These are phyloP conservation scores for Dianthus caryophyllus DNA, from an alignment of 148 eudicot genomes.

Conservation along the genomic window DNA sequence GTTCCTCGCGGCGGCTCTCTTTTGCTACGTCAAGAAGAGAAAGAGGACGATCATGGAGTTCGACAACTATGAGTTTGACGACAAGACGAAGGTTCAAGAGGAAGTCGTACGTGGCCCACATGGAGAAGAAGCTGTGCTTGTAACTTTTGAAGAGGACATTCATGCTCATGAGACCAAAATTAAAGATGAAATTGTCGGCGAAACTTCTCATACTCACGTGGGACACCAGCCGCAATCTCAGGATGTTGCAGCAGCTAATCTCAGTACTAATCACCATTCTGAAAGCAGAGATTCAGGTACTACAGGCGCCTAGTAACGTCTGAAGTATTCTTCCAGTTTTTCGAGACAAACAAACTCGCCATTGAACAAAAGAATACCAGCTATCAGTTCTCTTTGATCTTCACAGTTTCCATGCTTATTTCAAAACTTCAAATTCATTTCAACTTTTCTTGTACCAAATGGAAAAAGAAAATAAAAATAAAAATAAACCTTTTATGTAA, in stretches of 20 bases:
- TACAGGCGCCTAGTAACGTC: background rate
- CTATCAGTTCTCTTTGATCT: background rate
- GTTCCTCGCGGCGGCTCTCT: constrained; percentile 53
- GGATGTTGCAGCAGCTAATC: constrained; percentile 25
- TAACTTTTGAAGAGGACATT: constrained; percentile 62
- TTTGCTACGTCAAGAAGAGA: constrained; percentile 60
- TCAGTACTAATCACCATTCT: constrained; percentile 26
- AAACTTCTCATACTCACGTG: constrained; percentile 27
- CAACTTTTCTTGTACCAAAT: background rate
- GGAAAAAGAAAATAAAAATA: background rate
- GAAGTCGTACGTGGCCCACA: constrained; percentile 60
- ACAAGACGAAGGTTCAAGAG: constrained; percentile 52
- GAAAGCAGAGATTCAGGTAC: constrained; percentile 15
- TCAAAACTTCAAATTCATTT: constrained; percentile 9
- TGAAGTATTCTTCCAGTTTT: background rate
- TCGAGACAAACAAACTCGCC: background rate
- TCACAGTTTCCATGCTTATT: constrained; percentile 4
- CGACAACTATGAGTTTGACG: constrained; percentile 50
- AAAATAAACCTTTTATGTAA: background rate
- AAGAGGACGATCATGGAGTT: constrained; percentile 42
- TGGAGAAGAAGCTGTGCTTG: constrained; percentile 46
- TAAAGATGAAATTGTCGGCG: constrained; percentile 38
- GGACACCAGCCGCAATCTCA: constrained; percentile 29
- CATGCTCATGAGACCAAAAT: constrained; percentile 49
- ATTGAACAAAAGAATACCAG: background rate